phyloP scores from a whole-genome alignment of 805 yeast species.

The Metschnikowia picachoensis region DNA sequence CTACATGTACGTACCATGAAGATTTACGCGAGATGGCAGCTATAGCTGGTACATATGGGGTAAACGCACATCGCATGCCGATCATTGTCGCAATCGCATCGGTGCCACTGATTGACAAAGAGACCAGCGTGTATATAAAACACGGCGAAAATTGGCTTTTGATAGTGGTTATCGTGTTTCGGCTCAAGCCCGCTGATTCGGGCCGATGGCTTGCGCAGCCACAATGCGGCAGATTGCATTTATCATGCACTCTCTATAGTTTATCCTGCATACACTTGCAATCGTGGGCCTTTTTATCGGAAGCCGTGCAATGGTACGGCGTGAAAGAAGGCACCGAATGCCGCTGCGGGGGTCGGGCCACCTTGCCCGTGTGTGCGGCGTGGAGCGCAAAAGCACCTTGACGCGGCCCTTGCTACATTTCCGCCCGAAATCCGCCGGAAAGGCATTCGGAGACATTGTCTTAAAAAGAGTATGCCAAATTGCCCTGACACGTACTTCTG shows the following conservation, averaged over 20 bases:
- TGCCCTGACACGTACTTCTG: too few relatives aligned
- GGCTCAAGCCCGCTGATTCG: too few relatives aligned
- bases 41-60: constrained; percentile 2
- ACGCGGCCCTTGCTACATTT: too few relatives aligned
- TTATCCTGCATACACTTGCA: neutral
- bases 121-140: neutral
- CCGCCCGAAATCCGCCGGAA: too few relatives aligned
- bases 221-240: too few relatives aligned
- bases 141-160: neutral
- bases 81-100: neutral
- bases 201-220: too few relatives aligned
- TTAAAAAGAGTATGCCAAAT: too few relatives aligned
- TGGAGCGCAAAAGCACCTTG: too few relatives aligned
- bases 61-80: neutral
- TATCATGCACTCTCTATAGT: too few relatives aligned
- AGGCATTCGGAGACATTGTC: too few relatives aligned
- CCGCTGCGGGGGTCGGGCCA: neutral
- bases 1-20: neutral
- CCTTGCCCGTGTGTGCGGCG: too few relatives aligned
- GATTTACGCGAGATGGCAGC: neutral
- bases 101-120: constrained; percentile 1
- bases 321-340: neutral
- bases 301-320: constrained; percentile 5
- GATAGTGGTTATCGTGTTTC: neutral
- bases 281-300: neutral